These are phyloP conservation scores for Penicillium concentricum DNA, from an alignment of 2,329 filamentous ascomycete genomes.

Conservation along the genomic window DNA sequence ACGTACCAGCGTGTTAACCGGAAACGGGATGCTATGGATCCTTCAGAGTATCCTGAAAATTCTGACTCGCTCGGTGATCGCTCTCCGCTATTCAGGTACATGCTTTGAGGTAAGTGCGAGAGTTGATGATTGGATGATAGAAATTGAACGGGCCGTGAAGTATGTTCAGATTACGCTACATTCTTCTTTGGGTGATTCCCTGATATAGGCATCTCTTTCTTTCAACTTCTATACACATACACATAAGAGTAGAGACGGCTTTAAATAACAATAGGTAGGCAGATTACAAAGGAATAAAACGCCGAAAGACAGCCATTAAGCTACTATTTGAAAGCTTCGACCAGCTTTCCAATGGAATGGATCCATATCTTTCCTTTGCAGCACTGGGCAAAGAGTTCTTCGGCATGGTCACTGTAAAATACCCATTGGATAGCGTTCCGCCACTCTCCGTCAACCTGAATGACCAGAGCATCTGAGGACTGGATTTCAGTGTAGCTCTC, in stretches of 20 bases:
- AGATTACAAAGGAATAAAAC: too few relatives aligned
- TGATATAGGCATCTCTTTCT: not conserved
- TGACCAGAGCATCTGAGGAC: too few relatives aligned
- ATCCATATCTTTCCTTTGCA: too few relatives aligned
- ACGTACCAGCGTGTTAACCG: constrained; percentile 61
- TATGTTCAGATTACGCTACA: not conserved
- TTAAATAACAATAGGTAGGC: too few relatives aligned
- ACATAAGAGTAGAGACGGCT: not conserved
- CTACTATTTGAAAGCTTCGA: too few relatives aligned
- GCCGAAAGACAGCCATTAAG: too few relatives aligned
- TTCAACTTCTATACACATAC: not conserved
- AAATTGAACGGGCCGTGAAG: not conserved
- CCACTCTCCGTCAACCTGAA: too few relatives aligned
- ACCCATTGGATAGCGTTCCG: too few relatives aligned
- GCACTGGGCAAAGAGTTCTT: too few relatives aligned
- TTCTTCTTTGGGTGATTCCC: not conserved
- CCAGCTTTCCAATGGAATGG: too few relatives aligned
- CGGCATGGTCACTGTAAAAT: too few relatives aligned
- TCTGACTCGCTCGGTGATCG: constrained; percentile 61
- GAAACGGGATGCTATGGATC: constrained; percentile 52
- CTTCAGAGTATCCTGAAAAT: constrained; percentile 47
- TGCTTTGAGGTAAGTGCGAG: constrained; percentile 40
- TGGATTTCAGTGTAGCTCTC: too few relatives aligned
- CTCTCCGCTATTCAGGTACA: constrained; percentile 63
- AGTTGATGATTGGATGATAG: not conserved